Evolutionary conservation across 371 early-diverging fungal species (phyloP).

Genomic region (Choanephora cucurbitarum): DNA sequence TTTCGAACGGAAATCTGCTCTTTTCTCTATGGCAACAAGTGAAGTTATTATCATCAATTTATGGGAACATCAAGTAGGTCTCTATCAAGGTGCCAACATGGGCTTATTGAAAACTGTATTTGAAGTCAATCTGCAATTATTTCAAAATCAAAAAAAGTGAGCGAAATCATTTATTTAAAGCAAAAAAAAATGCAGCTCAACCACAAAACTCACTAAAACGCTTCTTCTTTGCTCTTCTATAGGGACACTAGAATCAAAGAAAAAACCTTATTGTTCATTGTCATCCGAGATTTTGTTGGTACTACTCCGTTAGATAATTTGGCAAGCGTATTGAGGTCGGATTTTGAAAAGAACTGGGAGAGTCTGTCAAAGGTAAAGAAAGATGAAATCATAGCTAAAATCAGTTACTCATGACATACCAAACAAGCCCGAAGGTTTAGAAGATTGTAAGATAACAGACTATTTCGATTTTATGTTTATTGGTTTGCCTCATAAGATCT

Average conservation of each 20-base stretch:
- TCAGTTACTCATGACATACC: no score
- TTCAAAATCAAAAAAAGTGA: constrained; percentile 73
- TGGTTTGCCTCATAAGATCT: constrained; percentile 91
- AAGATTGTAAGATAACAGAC: constrained; percentile 77
- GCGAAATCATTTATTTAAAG: no score
- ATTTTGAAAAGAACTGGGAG: constrained; percentile 91
- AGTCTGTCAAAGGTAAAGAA: constrained; percentile 73
- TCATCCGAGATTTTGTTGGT: constrained; percentile 94
- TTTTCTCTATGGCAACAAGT: constrained; percentile 94
- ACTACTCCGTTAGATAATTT: constrained; percentile 85
- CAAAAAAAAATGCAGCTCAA: no score
- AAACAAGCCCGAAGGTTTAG: constrained; percentile 84
- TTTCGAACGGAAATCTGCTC: constrained; percentile 96
- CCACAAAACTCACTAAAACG: no score
- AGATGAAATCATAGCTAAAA: not conserved
- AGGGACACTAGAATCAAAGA: constrained; percentile 44
- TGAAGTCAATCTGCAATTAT: constrained; percentile 96
- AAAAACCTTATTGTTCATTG: constrained; percentile 92
- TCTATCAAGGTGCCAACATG: constrained; percentile 99
- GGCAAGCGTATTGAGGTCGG: constrained; percentile 74
- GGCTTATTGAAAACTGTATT: constrained; percentile 96
- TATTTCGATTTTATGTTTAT: constrained; percentile 93
- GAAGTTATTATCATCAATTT: constrained; percentile 96
- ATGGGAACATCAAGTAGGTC: constrained; percentile 98
- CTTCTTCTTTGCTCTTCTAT: no score